These are phyloP conservation scores for Actinomortierella ambigua DNA, from an alignment of 371 early-diverging fungal species.

Conservation along the genomic window DNA sequence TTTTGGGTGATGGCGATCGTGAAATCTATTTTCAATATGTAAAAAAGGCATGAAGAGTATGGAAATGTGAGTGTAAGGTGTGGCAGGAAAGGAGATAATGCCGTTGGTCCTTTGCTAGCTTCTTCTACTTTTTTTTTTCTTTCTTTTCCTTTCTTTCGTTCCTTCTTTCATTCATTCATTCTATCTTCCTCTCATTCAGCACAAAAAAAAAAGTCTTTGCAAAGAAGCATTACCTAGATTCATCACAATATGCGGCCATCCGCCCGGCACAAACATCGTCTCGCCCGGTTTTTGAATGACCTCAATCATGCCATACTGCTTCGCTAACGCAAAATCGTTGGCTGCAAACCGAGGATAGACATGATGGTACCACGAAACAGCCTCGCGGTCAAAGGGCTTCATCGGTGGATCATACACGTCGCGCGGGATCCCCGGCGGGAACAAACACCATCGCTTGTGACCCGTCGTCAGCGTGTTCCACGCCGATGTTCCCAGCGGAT, in stretches of 20 bases:
- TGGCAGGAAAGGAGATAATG: too few relatives aligned
- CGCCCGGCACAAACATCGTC: constrained; percentile 87
- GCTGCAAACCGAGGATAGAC: constrained; percentile 67
- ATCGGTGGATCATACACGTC: constrained; percentile 61
- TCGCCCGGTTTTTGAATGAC: constrained; percentile 80
- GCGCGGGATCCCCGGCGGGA: constrained; percentile 67
- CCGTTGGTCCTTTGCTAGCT: too few relatives aligned
- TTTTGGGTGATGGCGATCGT: constrained; percentile 86
- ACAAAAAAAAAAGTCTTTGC: not conserved
- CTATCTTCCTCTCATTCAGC: not conserved
- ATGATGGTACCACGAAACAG: constrained; percentile 77
- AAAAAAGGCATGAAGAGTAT: not conserved
- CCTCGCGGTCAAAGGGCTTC: constrained; percentile 75
- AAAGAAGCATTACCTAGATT: constrained; percentile 61
- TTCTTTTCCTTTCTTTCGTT: not conserved
- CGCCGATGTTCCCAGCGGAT: constrained; percentile 71
- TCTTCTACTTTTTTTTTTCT: too few relatives aligned
- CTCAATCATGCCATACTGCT: constrained; percentile 73
- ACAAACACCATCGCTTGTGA: constrained; percentile 77
- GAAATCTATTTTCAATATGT: constrained; percentile 54
- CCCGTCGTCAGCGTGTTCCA: constrained; percentile 70
- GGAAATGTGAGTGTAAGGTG: too few relatives aligned
- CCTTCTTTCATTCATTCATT: too few relatives aligned
- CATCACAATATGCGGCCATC: constrained; percentile 87
- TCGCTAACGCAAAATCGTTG: constrained; percentile 34